phyloP scores from a whole-genome alignment of 2,329 filamentous ascomycete genomes.

The Coniella lustricola region DNA sequence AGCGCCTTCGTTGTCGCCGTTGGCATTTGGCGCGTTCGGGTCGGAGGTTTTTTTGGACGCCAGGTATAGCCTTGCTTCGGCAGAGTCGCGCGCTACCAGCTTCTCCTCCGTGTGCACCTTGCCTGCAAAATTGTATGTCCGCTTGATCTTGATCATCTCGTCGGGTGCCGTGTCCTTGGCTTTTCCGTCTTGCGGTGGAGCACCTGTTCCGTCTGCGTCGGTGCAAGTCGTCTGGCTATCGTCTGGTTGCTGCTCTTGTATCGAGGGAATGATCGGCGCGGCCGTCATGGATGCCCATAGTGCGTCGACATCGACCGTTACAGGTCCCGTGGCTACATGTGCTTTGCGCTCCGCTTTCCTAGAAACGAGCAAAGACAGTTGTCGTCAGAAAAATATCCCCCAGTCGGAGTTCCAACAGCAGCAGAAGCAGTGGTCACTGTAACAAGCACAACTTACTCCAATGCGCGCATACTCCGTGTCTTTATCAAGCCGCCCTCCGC shows the following conservation, averaged over 20 bases:
- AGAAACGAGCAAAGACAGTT: not conserved
- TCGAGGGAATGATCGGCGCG: conserved; percentile 28
- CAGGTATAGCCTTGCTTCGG: conserved; percentile 59
- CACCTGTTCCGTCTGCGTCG: not conserved
- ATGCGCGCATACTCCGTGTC: conserved; percentile 62
- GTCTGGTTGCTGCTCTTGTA: not conserved
- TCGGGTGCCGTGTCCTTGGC: conserved; percentile 21
- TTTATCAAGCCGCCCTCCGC: conserved; percentile 61
- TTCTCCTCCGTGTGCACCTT: conserved; percentile 67
- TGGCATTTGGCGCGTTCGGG: not conserved
- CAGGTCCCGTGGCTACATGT: conserved; percentile 45
- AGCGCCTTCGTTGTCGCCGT: conserved; percentile 19
- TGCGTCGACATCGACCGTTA: conserved; percentile 65
- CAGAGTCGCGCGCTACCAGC: conserved; percentile 56
- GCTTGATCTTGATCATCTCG: conserved; percentile 56
- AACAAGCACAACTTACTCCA: conserved; percentile 42
- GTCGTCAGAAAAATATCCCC: conserved; percentile 6
- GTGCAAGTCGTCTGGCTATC: conserved; percentile 11
- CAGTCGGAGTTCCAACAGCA: not conserved
- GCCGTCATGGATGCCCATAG: conserved; percentile 62
- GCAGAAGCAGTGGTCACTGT: not conserved
- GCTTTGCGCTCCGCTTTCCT: conserved; percentile 53
- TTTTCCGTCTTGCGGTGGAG: conserved; percentile 16
- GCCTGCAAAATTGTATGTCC: conserved; percentile 69
- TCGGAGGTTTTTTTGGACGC: conserved; percentile 37